Evolutionary conservation across 306 rosid species (phyloP), one percentile per base, ranked within the genome.

Genomic region (Styphnolobium japonicum): DNA sequence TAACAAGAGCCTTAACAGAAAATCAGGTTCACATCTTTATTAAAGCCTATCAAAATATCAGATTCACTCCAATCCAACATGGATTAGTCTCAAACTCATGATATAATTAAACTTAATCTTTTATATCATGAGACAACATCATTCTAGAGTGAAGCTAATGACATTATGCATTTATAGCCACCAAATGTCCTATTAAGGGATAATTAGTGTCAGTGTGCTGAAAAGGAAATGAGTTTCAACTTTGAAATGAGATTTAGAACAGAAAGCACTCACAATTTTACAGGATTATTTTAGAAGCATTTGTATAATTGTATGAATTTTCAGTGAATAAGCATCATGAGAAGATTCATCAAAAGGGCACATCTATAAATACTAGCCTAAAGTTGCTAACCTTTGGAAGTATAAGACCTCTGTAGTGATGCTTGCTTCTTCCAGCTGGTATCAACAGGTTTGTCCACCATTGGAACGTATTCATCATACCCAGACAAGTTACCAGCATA

Each of bases 381-480:
- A 77, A 64, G 45, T 57, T 70, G 60, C 90, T 71, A 73, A 95
- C 99, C 98, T 91, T 87, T 90, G n/a, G 75, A 78, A 77, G 87
- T 58, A 71, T 49, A 76, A 64, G 91, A 75, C 67, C 82, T 84
- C 82, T 87, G 97, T 2, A 86, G 79, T 42, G 91, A 82, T 58
- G 79, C 73, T 71, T 87, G 92, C 84, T 84, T 90, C 93, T 93
- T 95, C 98, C 96, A 93, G 76, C 67, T 65, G 82, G 90, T 85
- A 83, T 95, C 99, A 45, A 95, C 99, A 40, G 99, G 89, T 86
- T 93, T 95, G 91, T 95, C 99, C 39, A 95, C 98, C 93, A 95
- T 93, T 61, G 99, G 99, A 77, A 93, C 89, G 58, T 91, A 95
- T 79, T 95, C 99, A 87, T 95, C 97, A 78, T 93, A 95, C 57